Evolutionary conservation across 2,329 filamentous ascomycete species (phyloP).

Genomic region (Trichophyton schoenleinii): DNA sequence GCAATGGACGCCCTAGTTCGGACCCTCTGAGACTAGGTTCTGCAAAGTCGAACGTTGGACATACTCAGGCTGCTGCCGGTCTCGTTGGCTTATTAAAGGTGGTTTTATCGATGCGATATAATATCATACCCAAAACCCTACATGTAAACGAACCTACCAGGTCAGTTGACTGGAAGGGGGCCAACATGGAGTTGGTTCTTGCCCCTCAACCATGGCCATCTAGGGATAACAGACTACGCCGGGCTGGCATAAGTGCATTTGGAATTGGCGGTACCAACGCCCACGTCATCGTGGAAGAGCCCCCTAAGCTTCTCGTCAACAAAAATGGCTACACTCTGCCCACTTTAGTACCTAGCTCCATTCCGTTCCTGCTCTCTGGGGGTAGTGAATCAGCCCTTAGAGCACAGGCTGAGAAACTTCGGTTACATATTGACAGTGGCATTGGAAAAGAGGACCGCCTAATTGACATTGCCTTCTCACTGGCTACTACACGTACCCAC

Average conservation of each 20-base stretch:
- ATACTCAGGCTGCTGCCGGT: constrained; percentile 27
- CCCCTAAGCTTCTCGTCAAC: constrained; percentile 4
- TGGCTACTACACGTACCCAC: constrained; percentile 5
- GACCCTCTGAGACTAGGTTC: constrained; percentile 20
- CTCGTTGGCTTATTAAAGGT: constrained; percentile 24
- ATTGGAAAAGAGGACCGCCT: constrained; percentile 8
- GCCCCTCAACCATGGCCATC: neutral
- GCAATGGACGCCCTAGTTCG: neutral
- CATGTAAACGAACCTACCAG: constrained; percentile 10
- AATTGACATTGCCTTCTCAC: neutral
- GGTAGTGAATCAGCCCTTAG: neutral
- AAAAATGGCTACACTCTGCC: constrained; percentile 11
- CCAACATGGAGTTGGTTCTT: constrained; percentile 16
- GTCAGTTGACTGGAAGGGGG: constrained; percentile 10
- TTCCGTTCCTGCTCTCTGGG: constrained; percentile 8
- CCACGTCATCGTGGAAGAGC: constrained; percentile 16
- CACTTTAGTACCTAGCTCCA: neutral
- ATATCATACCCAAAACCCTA: constrained; percentile 17
- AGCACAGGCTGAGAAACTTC: constrained; percentile 3
- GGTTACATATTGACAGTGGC: neutral
- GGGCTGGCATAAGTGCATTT: constrained; percentile 9
- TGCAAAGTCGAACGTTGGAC: constrained; percentile 31
- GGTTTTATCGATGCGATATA: constrained; percentile 16
- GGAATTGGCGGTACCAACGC: constrained; percentile 14
- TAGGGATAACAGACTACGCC: neutral